phyloP scores from a whole-genome alignment of 2,329 filamentous ascomycete genomes.

The Onygena corvina region DNA sequence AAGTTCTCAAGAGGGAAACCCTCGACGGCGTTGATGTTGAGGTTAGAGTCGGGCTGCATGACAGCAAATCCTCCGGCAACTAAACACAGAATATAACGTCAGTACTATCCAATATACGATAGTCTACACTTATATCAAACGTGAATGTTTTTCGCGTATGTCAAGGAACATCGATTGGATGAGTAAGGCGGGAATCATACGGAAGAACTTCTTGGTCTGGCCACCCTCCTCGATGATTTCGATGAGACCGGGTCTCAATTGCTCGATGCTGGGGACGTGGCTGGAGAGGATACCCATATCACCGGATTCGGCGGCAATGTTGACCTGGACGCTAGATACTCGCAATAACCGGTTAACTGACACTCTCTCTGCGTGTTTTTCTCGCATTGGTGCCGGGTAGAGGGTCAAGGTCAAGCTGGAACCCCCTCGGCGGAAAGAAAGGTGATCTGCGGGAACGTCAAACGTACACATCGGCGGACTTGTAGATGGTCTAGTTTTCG shows the following conservation, averaged over 20 bases:
- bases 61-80: constrained; percentile 95
- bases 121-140: neutral
- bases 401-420: neutral
- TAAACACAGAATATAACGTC: constrained; percentile 29
- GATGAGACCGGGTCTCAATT: constrained; percentile 90
- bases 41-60: constrained; percentile 82
- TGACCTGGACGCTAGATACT: constrained; percentile 74
- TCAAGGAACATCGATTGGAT: constrained; percentile 14
- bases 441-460: constrained; percentile 3
- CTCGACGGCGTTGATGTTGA: constrained; percentile 98
- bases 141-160: neutral
- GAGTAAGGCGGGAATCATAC: constrained; percentile 47
- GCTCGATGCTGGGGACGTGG: constrained; percentile 97
- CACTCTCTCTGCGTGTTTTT: neutral
- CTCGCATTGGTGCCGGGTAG: neutral
- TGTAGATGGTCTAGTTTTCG: constrained; percentile 54
- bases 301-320: constrained; percentile 93
- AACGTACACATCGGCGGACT: constrained; percentile 58
- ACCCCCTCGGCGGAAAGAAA: neutral
- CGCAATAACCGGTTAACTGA: constrained; percentile 31
- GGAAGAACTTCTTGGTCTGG: constrained; percentile 90
- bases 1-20: constrained; percentile 92
- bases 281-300: constrained; percentile 99
- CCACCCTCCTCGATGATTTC: constrained; percentile 92
- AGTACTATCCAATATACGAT: neutral